Evolutionary conservation across 2,329 filamentous ascomycete species (phyloP), one percentile per base, ranked within the genome.

Genomic region (Pyrenochaeta sp.): DNA sequence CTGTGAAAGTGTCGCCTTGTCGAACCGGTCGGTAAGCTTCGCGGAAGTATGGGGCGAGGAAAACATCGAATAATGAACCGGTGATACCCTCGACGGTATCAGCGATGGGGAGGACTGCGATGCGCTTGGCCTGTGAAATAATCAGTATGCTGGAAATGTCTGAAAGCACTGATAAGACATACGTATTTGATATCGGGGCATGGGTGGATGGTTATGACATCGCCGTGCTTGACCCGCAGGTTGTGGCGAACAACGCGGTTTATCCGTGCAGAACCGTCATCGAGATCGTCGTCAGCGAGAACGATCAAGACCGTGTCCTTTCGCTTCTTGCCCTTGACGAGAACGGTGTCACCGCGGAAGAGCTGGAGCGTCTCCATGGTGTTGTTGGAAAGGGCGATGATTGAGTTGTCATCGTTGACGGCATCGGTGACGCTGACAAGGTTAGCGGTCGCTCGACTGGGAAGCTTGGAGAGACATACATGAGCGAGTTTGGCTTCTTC

Each of bases 151-250:
- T 22, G 26, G 26, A 22, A 2, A 13, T n/a, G 1, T 14, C 17
- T 3, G 3, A n/a, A 3, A 7, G 1, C 8, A 35, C 14, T 31
- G 18, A 17, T 35, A 20, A 43, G 44, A 84, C 90, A 74, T 76
- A 96, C 92, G 74, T 99, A 99, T 96, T 99, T 99, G 81, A 99
- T 99, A 74, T 99, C 94, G 13, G 94, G 93, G 80, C 94, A 99
- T 41, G 95, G 86, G 77, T 97, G 91, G 55, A 99, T 91, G 50
- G 92, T 96, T 76, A 99, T 88, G 70, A 97, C 89, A 72, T 99
- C 94, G 70, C 94, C 94, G 71, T 96, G 93, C 86, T 97, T 97
- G 67, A 99, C 93, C 44, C 94, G 88, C 54, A 99, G 84, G 77
- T 99, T 99, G 82, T 97, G 94, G 73, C 94, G 88, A 67, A 97